phyloP scores from a whole-genome alignment of 1,284 basidiomycete genomes.

The Erythrobasidium hasegawianum region DNA sequence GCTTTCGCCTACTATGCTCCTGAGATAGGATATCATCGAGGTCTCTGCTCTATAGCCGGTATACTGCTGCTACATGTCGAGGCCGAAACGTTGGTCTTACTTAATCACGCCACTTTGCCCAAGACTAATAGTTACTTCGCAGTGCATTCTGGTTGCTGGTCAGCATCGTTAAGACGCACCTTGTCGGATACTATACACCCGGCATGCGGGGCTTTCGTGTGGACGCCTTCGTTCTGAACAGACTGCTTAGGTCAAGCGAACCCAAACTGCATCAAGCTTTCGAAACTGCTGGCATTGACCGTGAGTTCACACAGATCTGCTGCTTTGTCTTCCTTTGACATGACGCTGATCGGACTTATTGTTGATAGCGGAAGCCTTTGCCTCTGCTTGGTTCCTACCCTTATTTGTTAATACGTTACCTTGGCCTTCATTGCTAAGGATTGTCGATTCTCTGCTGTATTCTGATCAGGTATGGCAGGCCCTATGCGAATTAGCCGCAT shows the following conservation, averaged over 20 bases:
- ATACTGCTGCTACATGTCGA: conserved; percentile 26
- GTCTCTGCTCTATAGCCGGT: conserved; percentile 17
- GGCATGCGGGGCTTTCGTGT: neutral
- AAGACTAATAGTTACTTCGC: no score
- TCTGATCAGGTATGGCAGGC: conserved; percentile 10
- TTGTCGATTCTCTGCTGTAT: conserved; percentile 27
- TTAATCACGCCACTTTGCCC: no score
- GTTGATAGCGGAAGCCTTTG: neutral
- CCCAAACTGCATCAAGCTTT: conserved; percentile 4
- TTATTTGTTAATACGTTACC: conserved; percentile 21
- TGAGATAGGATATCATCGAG: conserved; percentile 11
- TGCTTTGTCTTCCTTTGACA: no score
- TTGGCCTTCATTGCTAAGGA: conserved; percentile 20
- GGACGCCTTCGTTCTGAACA: conserved; percentile 11
- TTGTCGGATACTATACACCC: conserved; percentile 13
- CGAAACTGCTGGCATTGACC: neutral
- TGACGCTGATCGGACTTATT: no score
- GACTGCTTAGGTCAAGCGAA: conserved; percentile 13
- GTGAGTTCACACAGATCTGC: no score
- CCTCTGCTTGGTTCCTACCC: conserved; percentile 11
- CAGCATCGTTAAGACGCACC: conserved; percentile 8
- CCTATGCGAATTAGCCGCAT: no score
- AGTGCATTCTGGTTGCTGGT: conserved; percentile 35
- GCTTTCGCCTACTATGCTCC: conserved; percentile 15
- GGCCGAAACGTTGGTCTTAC: conserved; percentile 35